Base-by-base conservation (phyloP, 805 yeast genomes). In the Candida bentonensis region DNA sequence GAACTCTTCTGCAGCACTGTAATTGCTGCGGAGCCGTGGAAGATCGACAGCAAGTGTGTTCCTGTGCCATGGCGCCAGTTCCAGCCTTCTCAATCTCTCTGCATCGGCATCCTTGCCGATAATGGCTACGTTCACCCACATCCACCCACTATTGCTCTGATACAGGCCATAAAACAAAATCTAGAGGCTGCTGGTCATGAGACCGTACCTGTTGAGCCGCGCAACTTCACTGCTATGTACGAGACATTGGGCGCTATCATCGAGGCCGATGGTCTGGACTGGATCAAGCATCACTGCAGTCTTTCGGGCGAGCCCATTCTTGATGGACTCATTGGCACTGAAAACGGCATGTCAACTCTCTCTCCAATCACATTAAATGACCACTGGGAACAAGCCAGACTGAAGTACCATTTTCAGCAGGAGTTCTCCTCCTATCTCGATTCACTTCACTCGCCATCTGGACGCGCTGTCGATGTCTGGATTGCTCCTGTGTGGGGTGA, bases 1-100 rank as follows among this genome's bases (percentile, higher is more conserved):
- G 85, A 79, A 11, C 62, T 74, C 44, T 78, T 78, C 65, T 79
- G 79, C 85, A 68, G 73, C 47, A 26, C 44, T n/a, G 33, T 45
- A 20, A 36, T 52, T 3, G 51, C 23, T 21, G 39, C 40, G 22
- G 44, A 52, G 43, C 51, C 55, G 4, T 52, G 55, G 55, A 30
- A 9, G 36, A 7, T 30, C 17, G 36, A 30, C 20, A 30, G n/a
- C 36, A 30, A 30, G 36, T 30, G 36, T n/a, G 20, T 30, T 30
- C 36, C 36, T 9, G 36, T 30, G n/a, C 36, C 36, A 4, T 30
- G 36, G 36, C 7, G 36, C 5, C 36, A 4, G n/a, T 30, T 9
- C n/a, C 7, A 11, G 13, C 17, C 17, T 4, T 11, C 7, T 7
- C 7, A 30, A 17, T 9, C 7, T 7, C 36, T 30, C 7, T 30